Evolutionary conservation across 352 stramenopile species (phyloP), one percentile per base, ranked within the genome.

Genomic region (Globisporangium lucens): DNA sequence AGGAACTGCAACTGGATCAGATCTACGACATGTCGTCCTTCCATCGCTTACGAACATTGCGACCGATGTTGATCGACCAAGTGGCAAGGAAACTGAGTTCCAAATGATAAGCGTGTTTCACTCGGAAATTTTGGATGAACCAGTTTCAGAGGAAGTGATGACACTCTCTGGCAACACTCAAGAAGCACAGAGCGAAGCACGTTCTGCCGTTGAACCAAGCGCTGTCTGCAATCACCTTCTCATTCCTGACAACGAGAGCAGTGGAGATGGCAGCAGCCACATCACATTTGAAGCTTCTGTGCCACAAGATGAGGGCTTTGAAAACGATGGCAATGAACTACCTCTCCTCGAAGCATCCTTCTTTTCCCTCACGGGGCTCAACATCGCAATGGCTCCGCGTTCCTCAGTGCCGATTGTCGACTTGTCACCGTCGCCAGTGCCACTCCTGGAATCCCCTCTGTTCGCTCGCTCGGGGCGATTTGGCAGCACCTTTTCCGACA

Each of bases 361-460:
- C 13, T 27, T 43, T n/a, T 43, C 22, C 8, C 41, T 57, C 27
- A 41, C 15, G 20, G 30, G 47, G 12, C 27, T 62, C 41, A 41
- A 38, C 8, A n/a, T 29, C 36, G 58, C 33, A 4, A 36, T 35
- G 8, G n/a, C 27, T 4, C 0, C 27, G 5, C 9, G n/a, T 12
- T 56, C 36, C 4, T 49, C 29, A 15, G 58, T 66, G 4, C 38
- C 49, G 22, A 35, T 66, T 17, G 4, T 66, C 35, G 65, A 65
- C 43, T 15, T 70, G 20, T 70, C 65, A 15, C 4, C 22, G 13
- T 65, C 65, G 3, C 65, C 65, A 35, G 57, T 70, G 7, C 65
- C 65, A 1, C 65, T 70, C 10, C 58, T 70, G 36, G 65, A 70
- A n/a, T 66, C 58, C 10, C 58, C 65, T 1, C 22, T 47, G 2